Evolutionary conservation across 208 protist species (phyloP), one percentile per base, ranked within the genome.

Genomic region (Dictyostelium gargantuum): DNA sequence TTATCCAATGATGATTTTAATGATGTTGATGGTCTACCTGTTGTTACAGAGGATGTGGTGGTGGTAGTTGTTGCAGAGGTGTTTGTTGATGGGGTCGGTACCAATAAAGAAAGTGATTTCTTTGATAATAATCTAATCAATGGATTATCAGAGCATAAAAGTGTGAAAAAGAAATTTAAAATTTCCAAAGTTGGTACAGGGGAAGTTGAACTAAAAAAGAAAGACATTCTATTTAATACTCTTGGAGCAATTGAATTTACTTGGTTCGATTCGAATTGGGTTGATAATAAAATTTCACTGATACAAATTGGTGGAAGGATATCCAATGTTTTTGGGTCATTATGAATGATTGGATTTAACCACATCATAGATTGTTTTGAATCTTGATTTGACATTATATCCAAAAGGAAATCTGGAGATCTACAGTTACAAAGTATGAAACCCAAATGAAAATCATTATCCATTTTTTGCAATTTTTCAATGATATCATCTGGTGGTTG

Each of bases 281-380:
- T 40, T 17, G 70, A 79, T 73, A 89, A 56, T 10, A 89, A 17
- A 21, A 89, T 74, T 42, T 89, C 82, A 21, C 48, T 40, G 19
- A 89, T 35, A 68, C 82, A 89, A 23, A 89, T 73, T 15, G 82
- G 82, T 66, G 82, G 82, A 21, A 89, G 10, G 9, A 89, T 89
- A 66, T 89, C 82, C 1, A 89, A 17, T 17, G 82, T 89, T 10
- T 56, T 74, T 21, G 70, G 70, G 29, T 89, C 82, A 40, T 76
- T 89, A 29, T 89, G 70, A 54, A 89, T 89, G 26, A 89, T 89
- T n/a, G 66, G 82, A 32, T 48, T 79, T n/a, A 89, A 54, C 82
- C 82, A 89, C 48, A 40, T 29, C 82, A 89, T 79, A 2, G 70
- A 74, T 35, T 76, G 66, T 61, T 56, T 56, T 23, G 68, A 79